These are phyloP conservation scores for Sclerotinia borealis DNA, from an alignment of 2,329 filamentous ascomycete genomes.

Conservation along the genomic window DNA sequence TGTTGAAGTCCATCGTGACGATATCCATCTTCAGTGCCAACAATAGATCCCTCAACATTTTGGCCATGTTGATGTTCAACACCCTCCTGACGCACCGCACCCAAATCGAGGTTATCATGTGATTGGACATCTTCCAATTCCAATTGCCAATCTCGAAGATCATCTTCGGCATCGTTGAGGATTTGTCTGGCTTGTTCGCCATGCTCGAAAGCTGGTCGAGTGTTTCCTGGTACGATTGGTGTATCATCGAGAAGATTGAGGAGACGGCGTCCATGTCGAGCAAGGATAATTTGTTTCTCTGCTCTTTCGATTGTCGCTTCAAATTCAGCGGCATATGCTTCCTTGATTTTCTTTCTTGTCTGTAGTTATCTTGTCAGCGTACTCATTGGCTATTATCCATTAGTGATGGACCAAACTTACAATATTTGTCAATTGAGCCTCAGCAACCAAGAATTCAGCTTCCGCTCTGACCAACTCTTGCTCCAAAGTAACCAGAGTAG, in stretches of 20 bases:
- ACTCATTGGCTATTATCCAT: conserved; percentile 6
- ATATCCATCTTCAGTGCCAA: neutral
- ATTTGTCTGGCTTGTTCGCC: conserved; percentile 69
- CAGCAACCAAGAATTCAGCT: conserved; percentile 91
- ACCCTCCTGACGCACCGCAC: neutral
- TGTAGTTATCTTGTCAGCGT: conserved; percentile 32
- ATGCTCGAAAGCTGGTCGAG: conserved; percentile 61
- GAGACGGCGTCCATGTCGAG: conserved; percentile 81
- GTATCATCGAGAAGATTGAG: conserved; percentile 83
- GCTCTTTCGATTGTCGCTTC: conserved; percentile 89
- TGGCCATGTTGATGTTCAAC: neutral
- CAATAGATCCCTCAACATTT: neutral
- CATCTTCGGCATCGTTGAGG: conserved; percentile 86
- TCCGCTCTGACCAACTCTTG: conserved; percentile 95
- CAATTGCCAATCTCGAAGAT: conserved; percentile 67
- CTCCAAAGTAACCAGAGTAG: conserved; percentile 77
- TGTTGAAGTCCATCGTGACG: neutral
- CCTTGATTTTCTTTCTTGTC: conserved; percentile 94
- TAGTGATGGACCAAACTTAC: conserved; percentile 45
- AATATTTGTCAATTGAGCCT: conserved; percentile 92
- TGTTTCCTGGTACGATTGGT: conserved; percentile 81
- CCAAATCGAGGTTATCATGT: neutral
- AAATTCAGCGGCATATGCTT: conserved; percentile 85
- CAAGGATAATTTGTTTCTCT: conserved; percentile 93
- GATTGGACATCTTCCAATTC: conserved; percentile 28